Conservation (phyloP, 208 protist genomes). For the Histomonas meleagridis region DNA sequence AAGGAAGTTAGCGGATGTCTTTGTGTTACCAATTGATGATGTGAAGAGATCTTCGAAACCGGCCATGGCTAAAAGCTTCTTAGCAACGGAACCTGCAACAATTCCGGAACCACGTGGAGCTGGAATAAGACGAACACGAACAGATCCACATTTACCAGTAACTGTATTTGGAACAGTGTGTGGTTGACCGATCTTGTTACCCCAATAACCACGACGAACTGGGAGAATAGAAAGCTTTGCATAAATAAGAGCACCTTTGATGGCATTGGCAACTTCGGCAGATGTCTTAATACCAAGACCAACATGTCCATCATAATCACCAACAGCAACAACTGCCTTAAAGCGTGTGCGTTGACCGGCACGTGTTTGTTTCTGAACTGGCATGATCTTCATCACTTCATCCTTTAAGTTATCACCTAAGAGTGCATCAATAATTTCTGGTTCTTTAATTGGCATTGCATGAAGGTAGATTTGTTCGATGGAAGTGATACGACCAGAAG, state of each 20-base stretch:
- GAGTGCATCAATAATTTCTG: constrained; percentile 95
- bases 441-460: constrained; percentile 98
- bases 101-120: constrained; percentile 96
- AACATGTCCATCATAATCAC: constrained; percentile 88
- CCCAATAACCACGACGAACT: constrained; percentile 95
- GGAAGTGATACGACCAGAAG: constrained; percentile 73
- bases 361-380: constrained; percentile 97
- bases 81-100: constrained; percentile 83
- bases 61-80: constrained; percentile 91
- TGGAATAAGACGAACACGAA: constrained; percentile 85
- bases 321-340: constrained; percentile 96
- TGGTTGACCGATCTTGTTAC: constrained; percentile 86
- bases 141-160: constrained; percentile 93
- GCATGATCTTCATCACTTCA: constrained; percentile 93
- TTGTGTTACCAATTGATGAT: constrained; percentile 79
- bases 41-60: constrained; percentile 97
- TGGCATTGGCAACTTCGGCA: constrained; percentile 96
- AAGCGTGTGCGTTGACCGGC: constrained; percentile 98
- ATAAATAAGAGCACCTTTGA: constrained; percentile 83
- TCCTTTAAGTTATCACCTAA: constrained; percentile 69
- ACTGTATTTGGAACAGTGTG: constrained; percentile 97
- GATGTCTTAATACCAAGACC: constrained; percentile 94
- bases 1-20: constrained; percentile 96
- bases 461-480: constrained; percentile 96
- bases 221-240: constrained; percentile 95